These are phyloP conservation scores for Lentinula edodes DNA, from an alignment of 768 basidiomycete species.

Conservation along the genomic window DNA sequence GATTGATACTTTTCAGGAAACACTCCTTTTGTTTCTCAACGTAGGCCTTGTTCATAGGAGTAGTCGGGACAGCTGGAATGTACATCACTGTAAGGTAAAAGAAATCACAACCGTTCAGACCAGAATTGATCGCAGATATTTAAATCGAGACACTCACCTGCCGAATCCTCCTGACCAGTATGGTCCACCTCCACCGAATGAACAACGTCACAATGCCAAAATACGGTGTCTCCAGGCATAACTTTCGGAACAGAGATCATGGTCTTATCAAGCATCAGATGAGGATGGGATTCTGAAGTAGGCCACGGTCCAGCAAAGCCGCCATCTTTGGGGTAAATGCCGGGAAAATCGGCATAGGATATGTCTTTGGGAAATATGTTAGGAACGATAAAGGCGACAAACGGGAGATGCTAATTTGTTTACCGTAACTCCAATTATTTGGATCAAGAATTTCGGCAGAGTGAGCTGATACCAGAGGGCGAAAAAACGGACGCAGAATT, in stretches of 20 bases:
- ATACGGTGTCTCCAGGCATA: constrained; percentile 61
- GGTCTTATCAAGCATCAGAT: constrained; percentile 46
- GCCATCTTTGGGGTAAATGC: constrained; percentile 33
- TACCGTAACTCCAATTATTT: constrained; percentile 52
- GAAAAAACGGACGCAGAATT: constrained; percentile 78
- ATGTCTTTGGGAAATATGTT: constrained; percentile 28
- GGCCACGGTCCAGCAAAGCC: constrained; percentile 42
- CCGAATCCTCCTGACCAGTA: constrained; percentile 38
- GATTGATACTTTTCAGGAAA: constrained; percentile 43
- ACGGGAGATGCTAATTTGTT: background rate
- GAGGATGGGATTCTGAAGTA: constrained; percentile 31
- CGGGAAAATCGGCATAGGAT: constrained; percentile 45
- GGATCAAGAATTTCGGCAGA: constrained; percentile 39
- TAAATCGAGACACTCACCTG: constrained; percentile 22
- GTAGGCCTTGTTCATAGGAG: constrained; percentile 41
- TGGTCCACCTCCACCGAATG: constrained; percentile 32
- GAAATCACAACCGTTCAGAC: background rate
- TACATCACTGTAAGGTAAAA: constrained; percentile 39
- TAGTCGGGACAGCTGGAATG: constrained; percentile 49
- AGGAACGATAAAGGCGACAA: background rate
- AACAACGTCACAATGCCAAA: constrained; percentile 50
- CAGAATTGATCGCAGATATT: background rate
- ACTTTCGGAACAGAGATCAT: constrained; percentile 63
- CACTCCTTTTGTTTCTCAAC: constrained; percentile 40
- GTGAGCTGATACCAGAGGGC: constrained; percentile 32